phyloP scores from a whole-genome alignment of 2,329 filamentous ascomycete genomes.

The Colletotrichum spinosum region DNA sequence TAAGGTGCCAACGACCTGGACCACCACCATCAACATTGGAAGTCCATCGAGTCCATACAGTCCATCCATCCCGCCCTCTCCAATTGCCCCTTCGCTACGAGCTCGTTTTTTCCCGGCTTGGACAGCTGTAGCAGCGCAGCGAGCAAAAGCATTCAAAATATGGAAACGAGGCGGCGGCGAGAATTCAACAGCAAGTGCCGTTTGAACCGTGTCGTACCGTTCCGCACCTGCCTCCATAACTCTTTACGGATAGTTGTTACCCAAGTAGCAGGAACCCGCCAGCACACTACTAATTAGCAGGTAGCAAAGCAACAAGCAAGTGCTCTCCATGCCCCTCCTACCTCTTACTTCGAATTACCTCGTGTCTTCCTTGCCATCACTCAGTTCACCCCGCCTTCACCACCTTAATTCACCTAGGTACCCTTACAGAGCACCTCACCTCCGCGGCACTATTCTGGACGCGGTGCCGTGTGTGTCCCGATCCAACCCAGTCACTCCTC shows the following conservation, averaged over 20 bases:
- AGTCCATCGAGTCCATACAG: conserved; percentile 1
- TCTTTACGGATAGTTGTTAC: conserved; percentile 4
- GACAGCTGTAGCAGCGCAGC: neutral
- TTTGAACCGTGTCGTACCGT: neutral
- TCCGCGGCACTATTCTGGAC: neutral
- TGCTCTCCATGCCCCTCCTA: too few species aligned
- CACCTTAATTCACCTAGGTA: neutral
- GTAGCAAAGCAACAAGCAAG: too few species aligned
- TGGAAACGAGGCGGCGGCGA: neutral
- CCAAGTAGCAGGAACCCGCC: too few species aligned
- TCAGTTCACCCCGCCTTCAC: conserved; percentile 2
- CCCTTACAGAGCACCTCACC: conserved; percentile 6
- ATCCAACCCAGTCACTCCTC: conserved; percentile 34
- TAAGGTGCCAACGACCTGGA: too few species aligned
- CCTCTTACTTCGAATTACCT: too few species aligned
- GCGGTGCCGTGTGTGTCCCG: too few species aligned
- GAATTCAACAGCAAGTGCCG: conserved; percentile 6
- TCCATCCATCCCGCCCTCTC: neutral
- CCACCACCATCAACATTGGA: too few species aligned
- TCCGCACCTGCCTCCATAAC: conserved; percentile 25
- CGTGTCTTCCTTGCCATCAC: neutral
- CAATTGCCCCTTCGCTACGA: conserved; percentile 20
- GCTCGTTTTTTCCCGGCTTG: neutral
- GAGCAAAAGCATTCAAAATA: neutral
- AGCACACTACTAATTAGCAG: too few species aligned